These are phyloP conservation scores for Boletus rubropictus DNA, from an alignment of 768 basidiomycete species.

Conservation along the genomic window DNA sequence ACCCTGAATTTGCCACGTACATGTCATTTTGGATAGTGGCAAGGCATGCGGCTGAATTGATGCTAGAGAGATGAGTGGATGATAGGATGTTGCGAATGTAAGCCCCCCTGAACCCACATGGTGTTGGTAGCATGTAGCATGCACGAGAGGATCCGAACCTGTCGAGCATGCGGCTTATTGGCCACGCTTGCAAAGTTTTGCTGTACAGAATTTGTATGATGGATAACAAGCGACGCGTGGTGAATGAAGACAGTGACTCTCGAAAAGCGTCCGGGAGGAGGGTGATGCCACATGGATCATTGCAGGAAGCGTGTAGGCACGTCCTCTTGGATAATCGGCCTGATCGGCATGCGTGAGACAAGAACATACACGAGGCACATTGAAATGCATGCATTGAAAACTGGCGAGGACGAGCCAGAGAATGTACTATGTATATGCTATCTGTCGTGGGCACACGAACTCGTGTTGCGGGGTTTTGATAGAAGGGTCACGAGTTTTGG, in stretches of 20 bases:
- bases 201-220: neutral
- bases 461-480: slow-evolving; percentile 3
- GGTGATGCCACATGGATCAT: slow-evolving; percentile 18
- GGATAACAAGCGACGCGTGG: slow-evolving; percentile 12
- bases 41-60: slow-evolving; percentile 11
- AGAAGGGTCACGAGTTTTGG: slow-evolving; percentile 64
- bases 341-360: slow-evolving; percentile 14
- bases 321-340: slow-evolving; percentile 13
- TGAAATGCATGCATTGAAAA: slow-evolving; percentile 13
- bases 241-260: neutral
- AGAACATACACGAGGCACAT: slow-evolving; percentile 20
- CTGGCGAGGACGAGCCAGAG: slow-evolving; percentile 4
- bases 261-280: neutral
- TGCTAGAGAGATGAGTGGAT: slow-evolving; percentile 8
- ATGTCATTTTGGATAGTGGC: slow-evolving; percentile 7
- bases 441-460: slow-evolving; percentile 1
- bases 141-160: slow-evolving; percentile 15
- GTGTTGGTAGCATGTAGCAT: slow-evolving; percentile 14
- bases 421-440: slow-evolving; percentile 2
- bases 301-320: slow-evolving; percentile 17
- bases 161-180: slow-evolving; percentile 13
- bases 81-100: slow-evolving; percentile 7
- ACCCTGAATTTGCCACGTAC: slow-evolving; percentile 26
- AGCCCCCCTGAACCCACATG: neutral
- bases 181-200: slow-evolving; percentile 14